Base-by-base conservation (phyloP, 768 basidiomycete species). In the Trametes maxima region DNA sequence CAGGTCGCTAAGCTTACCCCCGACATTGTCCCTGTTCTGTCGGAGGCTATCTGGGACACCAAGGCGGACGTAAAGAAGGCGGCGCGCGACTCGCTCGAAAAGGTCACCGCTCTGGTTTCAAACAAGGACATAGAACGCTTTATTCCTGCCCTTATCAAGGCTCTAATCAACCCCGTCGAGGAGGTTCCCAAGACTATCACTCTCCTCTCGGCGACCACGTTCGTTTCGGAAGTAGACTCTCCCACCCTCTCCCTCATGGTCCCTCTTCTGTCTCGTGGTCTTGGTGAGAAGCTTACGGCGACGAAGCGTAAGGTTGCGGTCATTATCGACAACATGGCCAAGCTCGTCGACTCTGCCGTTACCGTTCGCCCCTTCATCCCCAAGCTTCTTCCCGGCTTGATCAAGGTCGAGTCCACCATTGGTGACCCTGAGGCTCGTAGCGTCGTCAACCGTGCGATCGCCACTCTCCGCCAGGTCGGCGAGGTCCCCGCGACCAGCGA, bases 31-130 rank as follows among this genome's bases (percentile, higher is more conserved):
- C 95, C 95, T 63, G 82, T 98, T 70, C 92, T 98, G 70, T 77
- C 95, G 37, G 95, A 94, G 72, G 94, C 90, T 60, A 96, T 98
- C 70, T 98, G 96, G 96, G 95, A 97, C 77, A 96, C 94, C 77
- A 98, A 98, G 80, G 87, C 94, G 48, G 94, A 97, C 66, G 96
- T 98, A 76, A 98, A 98, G 89, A 97, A 98, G 83, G 92, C 93
- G 40, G 95, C 96, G 62, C 93, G 94, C 73, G 89, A 92, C 75
- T 89, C 95, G 65, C 87, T 98, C 72, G 92, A 92, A 69, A 95
- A 95, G 82, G 89, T 94, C 66, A 94, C 92, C 70, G 93, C 93
- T 70, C 81, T 98, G 67, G 85, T 97, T 67, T 94, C 94, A 68
- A 98, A 98, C 89, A 98, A 97, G 88, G 95, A 96, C 79, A 95